Evolutionary conservation across 2,329 filamentous ascomycete genomes (phyloP).

Genomic region (Microsporum ferrugineum): DNA sequence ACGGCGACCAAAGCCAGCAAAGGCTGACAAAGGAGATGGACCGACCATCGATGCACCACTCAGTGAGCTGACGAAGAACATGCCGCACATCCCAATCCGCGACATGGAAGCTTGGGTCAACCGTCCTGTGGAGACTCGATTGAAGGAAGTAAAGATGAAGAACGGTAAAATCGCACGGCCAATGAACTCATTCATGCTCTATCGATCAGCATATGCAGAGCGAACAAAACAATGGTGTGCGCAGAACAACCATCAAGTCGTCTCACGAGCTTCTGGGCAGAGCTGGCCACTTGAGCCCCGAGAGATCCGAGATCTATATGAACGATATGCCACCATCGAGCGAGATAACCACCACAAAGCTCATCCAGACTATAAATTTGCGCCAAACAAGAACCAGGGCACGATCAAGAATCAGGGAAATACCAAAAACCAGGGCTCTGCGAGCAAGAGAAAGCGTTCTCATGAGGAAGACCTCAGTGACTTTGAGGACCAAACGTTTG

Average conservation of each 20-base stretch:
- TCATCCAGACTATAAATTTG: slow-evolving; percentile 89
- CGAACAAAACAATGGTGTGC: slow-evolving; percentile 69
- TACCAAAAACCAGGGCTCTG: neutral
- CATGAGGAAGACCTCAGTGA: slow-evolving; percentile 31
- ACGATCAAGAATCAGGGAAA: slow-evolving; percentile 4
- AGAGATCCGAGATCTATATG: slow-evolving; percentile 63
- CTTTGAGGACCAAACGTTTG: slow-evolving; percentile 23
- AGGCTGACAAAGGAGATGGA: slow-evolving; percentile 9
- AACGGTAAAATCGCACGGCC: slow-evolving; percentile 74
- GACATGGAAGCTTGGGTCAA: slow-evolving; percentile 76
- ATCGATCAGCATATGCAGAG: slow-evolving; percentile 83
- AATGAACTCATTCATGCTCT: slow-evolving; percentile 98
- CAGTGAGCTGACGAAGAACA: slow-evolving; percentile 16
- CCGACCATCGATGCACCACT: slow-evolving; percentile 15
- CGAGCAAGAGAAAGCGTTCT: slow-evolving; percentile 39
- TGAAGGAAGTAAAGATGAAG: slow-evolving; percentile 57
- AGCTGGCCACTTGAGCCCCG: slow-evolving; percentile 75
- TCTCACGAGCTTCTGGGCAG: slow-evolving; percentile 74
- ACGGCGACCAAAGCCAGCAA: slow-evolving; percentile 13
- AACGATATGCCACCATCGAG: slow-evolving; percentile 66
- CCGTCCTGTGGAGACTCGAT: slow-evolving; percentile 54
- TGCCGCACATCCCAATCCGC: slow-evolving; percentile 46
- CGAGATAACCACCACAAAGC: slow-evolving; percentile 72
- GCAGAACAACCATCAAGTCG: slow-evolving; percentile 86
- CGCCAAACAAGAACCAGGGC: slow-evolving; percentile 57